phyloP scores from a whole-genome alignment of 306 rosid genomes.

The Nissolia schottii region DNA sequence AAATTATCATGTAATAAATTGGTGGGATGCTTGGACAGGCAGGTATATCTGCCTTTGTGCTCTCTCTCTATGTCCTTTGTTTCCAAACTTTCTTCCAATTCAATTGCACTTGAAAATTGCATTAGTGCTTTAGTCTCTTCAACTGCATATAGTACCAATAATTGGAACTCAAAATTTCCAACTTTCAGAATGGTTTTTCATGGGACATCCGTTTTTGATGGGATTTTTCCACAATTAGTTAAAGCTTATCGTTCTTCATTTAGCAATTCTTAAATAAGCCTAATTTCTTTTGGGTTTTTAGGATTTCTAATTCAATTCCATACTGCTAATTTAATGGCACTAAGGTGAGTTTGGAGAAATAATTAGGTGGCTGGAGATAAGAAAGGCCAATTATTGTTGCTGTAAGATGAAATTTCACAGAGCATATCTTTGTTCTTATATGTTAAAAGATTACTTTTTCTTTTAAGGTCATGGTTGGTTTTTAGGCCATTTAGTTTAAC shows the following conservation, averaged over 20 bases:
- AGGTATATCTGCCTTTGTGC: slow-evolving; percentile 19
- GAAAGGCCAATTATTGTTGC: slow-evolving; percentile 9
- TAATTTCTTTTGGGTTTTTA: neutral
- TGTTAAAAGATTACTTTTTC: neutral
- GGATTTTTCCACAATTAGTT: neutral
- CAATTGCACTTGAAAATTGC: neutral
- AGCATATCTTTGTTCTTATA: slow-evolving; percentile 21
- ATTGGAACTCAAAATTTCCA: slow-evolving; percentile 3
- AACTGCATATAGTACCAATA: slow-evolving; percentile 7
- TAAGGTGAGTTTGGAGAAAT: slow-evolving; percentile 13
- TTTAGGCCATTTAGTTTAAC: too few species aligned
- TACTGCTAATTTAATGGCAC: neutral
- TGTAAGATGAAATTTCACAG: slow-evolving; percentile 20
- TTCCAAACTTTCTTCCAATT: slow-evolving; percentile 11
- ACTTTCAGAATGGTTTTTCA: neutral
- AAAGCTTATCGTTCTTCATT: slow-evolving; percentile 16
- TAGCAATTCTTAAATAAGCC: neutral
- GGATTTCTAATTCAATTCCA: neutral
- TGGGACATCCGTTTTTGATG: slow-evolving; percentile 25
- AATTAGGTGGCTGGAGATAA: neutral
- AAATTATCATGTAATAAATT: slow-evolving; percentile 31
- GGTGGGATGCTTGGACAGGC: slow-evolving; percentile 8
- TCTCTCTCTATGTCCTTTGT: slow-evolving; percentile 18
- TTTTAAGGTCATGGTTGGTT: slow-evolving; percentile 23
- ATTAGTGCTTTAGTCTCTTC: neutral